Evolutionary conservation across 305 asterid species (phyloP).

Genomic region (Fraxinus paxiana): DNA sequence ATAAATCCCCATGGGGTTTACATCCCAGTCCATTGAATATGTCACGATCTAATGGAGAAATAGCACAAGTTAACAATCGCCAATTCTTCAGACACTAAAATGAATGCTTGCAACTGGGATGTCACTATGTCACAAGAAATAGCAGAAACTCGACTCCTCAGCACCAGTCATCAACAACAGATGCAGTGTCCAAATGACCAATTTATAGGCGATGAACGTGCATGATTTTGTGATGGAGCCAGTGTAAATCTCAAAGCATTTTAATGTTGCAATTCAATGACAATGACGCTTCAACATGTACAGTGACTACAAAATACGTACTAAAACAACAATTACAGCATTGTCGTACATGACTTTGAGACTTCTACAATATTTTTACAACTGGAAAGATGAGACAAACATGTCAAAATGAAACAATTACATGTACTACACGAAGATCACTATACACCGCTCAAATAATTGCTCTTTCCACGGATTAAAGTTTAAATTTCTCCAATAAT

Average conservation of each 20-base stretch:
- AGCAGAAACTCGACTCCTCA: not conserved
- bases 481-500: slow-evolving; percentile 24
- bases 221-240: not conserved
- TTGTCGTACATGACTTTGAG: slow-evolving; percentile 5
- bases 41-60: not conserved
- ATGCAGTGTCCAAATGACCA: not conserved
- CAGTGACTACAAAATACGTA: slow-evolving; percentile 1
- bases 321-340: slow-evolving; percentile 11
- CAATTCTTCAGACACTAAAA: not conserved
- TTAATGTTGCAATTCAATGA: slow-evolving; percentile 18
- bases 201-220: not conserved
- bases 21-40: not conserved
- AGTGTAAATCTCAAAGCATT: slow-evolving; percentile 2
- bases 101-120: not conserved
- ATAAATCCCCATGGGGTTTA: not conserved
- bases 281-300: slow-evolving; percentile 4
- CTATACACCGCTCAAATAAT: slow-evolving; percentile 7
- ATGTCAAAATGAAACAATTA: slow-evolving; percentile 24
- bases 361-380: too few relatives aligned
- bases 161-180: not conserved
- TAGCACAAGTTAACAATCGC: not conserved
- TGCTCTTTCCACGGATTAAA: not conserved
- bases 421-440: slow-evolving; percentile 31
- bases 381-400: slow-evolving; percentile 19
- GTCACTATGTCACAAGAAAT: not conserved